A percentile compares a stretch with the other conserved stretches of the same genome.
phyloP scores from a whole-genome alignment of 1,284 basidiomycete species.

The Porodaedalea pini region DNA sequence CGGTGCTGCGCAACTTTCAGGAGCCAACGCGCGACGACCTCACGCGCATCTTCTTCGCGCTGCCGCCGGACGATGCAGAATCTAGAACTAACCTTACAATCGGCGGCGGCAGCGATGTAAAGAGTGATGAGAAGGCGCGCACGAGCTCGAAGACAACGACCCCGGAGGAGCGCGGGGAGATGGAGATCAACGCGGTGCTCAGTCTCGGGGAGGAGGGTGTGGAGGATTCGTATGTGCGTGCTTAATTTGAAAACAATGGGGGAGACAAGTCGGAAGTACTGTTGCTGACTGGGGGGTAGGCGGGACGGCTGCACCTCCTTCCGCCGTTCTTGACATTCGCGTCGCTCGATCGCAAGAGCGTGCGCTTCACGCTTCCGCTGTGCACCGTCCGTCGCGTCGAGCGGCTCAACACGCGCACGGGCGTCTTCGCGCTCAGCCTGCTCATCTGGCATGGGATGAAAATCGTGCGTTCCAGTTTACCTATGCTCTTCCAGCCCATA shows the following conservation, averaged over 20 bases:
- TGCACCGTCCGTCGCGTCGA: constrained; percentile 96
- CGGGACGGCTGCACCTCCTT: constrained; percentile 87
- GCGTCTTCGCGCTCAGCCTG: constrained; percentile 91
- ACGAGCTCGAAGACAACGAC: constrained; percentile 18
- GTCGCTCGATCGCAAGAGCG: constrained; percentile 89
- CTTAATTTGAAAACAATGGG: too few species aligned
- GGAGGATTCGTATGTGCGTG: constrained; percentile 90
- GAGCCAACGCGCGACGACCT: constrained; percentile 86
- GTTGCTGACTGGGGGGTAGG: too few species aligned
- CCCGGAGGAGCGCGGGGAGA: constrained; percentile 43
- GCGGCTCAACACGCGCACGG: constrained; percentile 84
- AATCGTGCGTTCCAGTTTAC: constrained; percentile 58
- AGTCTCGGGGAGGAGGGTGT: constrained; percentile 75
- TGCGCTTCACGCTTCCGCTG: constrained; percentile 88
- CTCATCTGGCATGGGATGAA: constrained; percentile 96
- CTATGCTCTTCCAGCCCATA: not conserved
- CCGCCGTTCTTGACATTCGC: constrained; percentile 90
- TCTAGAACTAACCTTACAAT: constrained; percentile 16
- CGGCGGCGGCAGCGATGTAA: not conserved
- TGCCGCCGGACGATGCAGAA: constrained; percentile 45
- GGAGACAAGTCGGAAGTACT: too few species aligned
- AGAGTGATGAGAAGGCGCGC: constrained; percentile 26
- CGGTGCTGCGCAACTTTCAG: constrained; percentile 84
- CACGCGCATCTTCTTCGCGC: constrained; percentile 80
- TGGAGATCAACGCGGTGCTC: constrained; percentile 90